Evolutionary conservation across 75 land plant genomes (phyloP), one percentile per base, ranked within the genome.

Genomic region (Picea sitchensis): DNA sequence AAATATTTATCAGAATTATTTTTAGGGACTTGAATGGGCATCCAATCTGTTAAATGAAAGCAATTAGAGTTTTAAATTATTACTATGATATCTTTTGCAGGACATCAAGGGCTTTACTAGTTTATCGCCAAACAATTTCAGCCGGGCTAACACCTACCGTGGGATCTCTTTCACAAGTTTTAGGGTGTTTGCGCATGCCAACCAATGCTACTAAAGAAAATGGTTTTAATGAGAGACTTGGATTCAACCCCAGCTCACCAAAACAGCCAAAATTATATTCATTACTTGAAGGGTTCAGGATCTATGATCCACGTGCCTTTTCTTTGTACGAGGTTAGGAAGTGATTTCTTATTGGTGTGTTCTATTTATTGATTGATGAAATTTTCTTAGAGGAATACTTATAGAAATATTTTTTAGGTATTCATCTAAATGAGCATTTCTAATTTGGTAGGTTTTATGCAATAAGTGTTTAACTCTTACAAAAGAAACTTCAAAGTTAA

Each of bases 231-330:
- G 90, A 88, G 83, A 86, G 75, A 72, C 60, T 83, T 9, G 84
- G 79, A 34, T 65, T 87, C 3, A 76, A 56, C 30, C 56, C 11
- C 78, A 85, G 86, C 64, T 51, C 73, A 58, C 86, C 80, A 64
- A 87, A 57, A 61, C 26, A 18, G 26, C 80, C 87, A 34, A 90
- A 78, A 51, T 31, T 82, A 3, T 68, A 58, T 65, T 78, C 90
- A n/a, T 61, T 88, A 51, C 23, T 88, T 32, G 91, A 92, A 81
- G 97, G 99, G 14, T 92, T 92, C 86, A 93, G 97, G 31, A 88
- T 92, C 57, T 94, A 92, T 81, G 99, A 96, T 84, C 89, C 91
- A 60, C 93, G 95, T 59, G 89, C 98, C 36, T 93, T 92, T 77
- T 84, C 95, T 20, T 79, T 96, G 59, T 79, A 87, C 81, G 98